Base-by-base conservation (phyloP, 768 basidiomycete genomes). In the Lactarius pseudohatsudake region DNA sequence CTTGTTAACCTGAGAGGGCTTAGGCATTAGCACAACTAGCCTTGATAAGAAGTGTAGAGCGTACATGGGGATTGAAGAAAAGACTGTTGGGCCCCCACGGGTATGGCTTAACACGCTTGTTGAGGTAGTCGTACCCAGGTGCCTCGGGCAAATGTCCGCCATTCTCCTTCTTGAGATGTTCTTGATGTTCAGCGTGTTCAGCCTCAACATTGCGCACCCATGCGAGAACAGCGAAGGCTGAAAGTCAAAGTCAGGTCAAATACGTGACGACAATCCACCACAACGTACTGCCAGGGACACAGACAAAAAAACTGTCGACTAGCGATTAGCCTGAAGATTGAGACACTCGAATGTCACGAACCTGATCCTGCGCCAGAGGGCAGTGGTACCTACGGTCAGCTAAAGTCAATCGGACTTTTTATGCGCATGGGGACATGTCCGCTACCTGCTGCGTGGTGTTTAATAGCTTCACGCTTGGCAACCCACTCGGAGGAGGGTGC, bases 281-380 rank as follows among this genome's bases (percentile, higher is more conserved):
- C 16, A 28, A 83, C 89, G 64, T 70, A 93, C 92, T 87, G 67
- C 82, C 86, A 69, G 92, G 92, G 64, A 88, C 53, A 74, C 90
- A 92, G 67, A 87, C 87, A 70, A 83, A 94, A 80, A 82, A 85
- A 77, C 92, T 93, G 58, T 36, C 56, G 53, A 75, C 56, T 69
- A 56, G 38, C 62, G 70, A 58, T 54, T 71, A 60, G 2, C 15
- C 28, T 45, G 32, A 57, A 15, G 3, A 68, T 28, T n/a, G 28
- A 40, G 28, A 26, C 47, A 36, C 20, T 11, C 30, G 13, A 53
- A 34, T 15, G 9, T 41, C 7, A 74, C 83, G 59, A 74, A 89
- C 91, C 90, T 90, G 76, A 94, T 91, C 80, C 88, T 92, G 74
- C 91, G 87, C 92, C 92, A 94, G 70, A 94, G 85, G 63, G 88